These are phyloP conservation scores for Lecanoromycetidae sp. DNA, from an alignment of 2,329 filamentous ascomycete species.

Conservation along the genomic window DNA sequence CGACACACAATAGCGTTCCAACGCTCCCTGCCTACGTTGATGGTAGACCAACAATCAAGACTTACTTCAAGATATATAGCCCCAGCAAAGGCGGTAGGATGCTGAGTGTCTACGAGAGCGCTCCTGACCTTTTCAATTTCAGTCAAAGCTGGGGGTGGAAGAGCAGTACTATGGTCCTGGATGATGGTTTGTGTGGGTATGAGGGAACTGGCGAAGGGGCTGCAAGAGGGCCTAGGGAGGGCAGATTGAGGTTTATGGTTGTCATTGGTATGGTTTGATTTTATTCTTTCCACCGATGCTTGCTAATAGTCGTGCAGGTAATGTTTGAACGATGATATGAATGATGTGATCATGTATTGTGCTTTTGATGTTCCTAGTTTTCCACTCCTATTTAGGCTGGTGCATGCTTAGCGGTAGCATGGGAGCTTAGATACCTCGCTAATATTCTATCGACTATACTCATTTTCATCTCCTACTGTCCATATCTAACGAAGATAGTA, in stretches of 20 bases:
- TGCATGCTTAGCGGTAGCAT: too few species aligned
- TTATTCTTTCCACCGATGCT: background rate
- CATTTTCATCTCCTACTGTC: too few species aligned
- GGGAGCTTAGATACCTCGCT: too few species aligned
- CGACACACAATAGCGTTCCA: slow-evolving; percentile 25
- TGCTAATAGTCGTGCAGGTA: slow-evolving; percentile 4
- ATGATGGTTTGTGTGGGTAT: slow-evolving; percentile 22
- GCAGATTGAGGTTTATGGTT: slow-evolving; percentile 46
- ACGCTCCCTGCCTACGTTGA: slow-evolving; percentile 44
- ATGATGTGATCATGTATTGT: background rate
- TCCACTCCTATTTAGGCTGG: too few species aligned
- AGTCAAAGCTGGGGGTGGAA: slow-evolving; percentile 51
- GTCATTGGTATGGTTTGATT: slow-evolving; percentile 37
- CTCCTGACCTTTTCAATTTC: slow-evolving; percentile 48
- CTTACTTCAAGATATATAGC: slow-evolving; percentile 52
- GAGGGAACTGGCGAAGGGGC: slow-evolving; percentile 26
- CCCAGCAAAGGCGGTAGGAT: slow-evolving; percentile 46
- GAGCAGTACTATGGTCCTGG: slow-evolving; percentile 45
- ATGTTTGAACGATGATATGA: slow-evolving; percentile 9
- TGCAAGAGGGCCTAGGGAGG: slow-evolving; percentile 32
- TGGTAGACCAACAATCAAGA: slow-evolving; percentile 44
- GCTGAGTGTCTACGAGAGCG: slow-evolving; percentile 47
- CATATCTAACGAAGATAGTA: background rate
- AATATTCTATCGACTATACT: background rate
- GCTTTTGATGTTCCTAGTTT: background rate